Conservation (phyloP, 1,284 basidiomycete genomes). For the Microbotryomycetes sp. region DNA sequence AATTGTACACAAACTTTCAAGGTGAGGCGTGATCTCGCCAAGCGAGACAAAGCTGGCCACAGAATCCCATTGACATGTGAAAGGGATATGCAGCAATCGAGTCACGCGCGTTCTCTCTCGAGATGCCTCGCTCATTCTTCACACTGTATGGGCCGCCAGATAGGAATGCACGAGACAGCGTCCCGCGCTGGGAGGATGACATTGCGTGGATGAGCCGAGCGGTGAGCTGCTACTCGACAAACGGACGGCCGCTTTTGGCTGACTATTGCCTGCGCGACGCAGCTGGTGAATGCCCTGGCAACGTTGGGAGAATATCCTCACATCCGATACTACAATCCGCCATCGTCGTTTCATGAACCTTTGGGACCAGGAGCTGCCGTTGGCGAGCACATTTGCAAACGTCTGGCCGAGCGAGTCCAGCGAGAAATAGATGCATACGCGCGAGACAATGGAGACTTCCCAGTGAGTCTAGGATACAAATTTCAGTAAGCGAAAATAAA, state of each 20-base stretch:
- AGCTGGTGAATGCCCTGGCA: constrained; percentile 87
- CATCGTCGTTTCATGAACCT: constrained; percentile 61
- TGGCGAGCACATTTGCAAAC: constrained; percentile 59
- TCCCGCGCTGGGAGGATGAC: constrained; percentile 72
- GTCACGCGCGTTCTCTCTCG: constrained; percentile 70
- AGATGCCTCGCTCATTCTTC: constrained; percentile 71
- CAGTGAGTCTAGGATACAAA: constrained; percentile 59
- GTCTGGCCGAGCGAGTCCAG: constrained; percentile 77
- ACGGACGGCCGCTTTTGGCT: constrained; percentile 19
- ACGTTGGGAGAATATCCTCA: constrained; percentile 88
- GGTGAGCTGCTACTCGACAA: constrained; percentile 37
- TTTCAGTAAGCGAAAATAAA: no score
- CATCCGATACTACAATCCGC: constrained; percentile 86
- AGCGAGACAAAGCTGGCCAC: not conserved
- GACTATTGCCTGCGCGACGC: constrained; percentile 30
- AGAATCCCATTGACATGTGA: no score
- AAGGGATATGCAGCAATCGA: constrained; percentile 65
- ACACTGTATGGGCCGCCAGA: constrained; percentile 73
- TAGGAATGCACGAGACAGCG: constrained; percentile 50
- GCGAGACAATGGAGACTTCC: constrained; percentile 75
- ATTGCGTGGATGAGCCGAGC: constrained; percentile 55
- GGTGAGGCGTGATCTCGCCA: constrained; percentile 50
- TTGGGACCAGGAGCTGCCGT: constrained; percentile 67
- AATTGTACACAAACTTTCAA: constrained; percentile 85
- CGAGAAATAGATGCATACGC: constrained; percentile 75